Conservation (phyloP, 2,329 filamentous ascomycete species). For the Daldinia eschscholtzii region DNA sequence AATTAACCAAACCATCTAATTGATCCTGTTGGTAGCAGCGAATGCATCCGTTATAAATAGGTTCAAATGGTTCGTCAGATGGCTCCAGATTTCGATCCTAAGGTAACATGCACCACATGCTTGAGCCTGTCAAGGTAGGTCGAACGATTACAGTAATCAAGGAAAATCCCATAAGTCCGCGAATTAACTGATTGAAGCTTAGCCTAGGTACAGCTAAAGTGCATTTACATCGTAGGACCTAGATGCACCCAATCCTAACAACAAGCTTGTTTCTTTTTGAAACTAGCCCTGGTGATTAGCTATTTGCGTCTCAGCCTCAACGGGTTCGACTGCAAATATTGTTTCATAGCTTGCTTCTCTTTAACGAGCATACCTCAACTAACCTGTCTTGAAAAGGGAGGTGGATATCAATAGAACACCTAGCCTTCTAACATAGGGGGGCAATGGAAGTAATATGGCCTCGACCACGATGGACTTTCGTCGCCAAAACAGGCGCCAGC, state of each 20-base stretch:
- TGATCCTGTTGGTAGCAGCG: constrained; percentile 4
- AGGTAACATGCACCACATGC: constrained; percentile 4
- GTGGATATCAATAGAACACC: constrained; percentile 5
- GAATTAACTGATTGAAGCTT: constrained; percentile 31
- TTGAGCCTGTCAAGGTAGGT: constrained; percentile 7
- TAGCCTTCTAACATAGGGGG: constrained; percentile 1
- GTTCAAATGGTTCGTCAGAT: constrained; percentile 10
- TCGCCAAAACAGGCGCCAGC: constrained; percentile 11
- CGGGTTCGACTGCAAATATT: constrained; percentile 25
- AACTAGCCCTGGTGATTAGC: constrained; percentile 34
- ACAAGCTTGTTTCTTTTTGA: constrained; percentile 38
- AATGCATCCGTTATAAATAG: constrained; percentile 33
- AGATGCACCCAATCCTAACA: constrained; percentile 23
- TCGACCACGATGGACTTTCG: constrained; percentile 9
- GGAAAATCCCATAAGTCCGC: constrained; percentile 26
- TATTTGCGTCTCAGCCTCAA: constrained; percentile 41
- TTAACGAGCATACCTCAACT: constrained; percentile 28
- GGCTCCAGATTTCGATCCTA: constrained; percentile 22
- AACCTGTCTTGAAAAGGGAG: constrained; percentile 19
- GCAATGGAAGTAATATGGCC: not conserved
- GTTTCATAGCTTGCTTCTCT: constrained; percentile 40
- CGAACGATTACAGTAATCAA: constrained; percentile 27
- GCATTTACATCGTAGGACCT: not conserved
- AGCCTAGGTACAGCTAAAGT: not conserved
- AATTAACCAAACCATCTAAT: not conserved